Percentiles rank a stretch among this genome's conserved stretches.
Conservation (phyloP, 371 early-diverging fungal genomes). For the Apophysomyces sp. region DNA sequence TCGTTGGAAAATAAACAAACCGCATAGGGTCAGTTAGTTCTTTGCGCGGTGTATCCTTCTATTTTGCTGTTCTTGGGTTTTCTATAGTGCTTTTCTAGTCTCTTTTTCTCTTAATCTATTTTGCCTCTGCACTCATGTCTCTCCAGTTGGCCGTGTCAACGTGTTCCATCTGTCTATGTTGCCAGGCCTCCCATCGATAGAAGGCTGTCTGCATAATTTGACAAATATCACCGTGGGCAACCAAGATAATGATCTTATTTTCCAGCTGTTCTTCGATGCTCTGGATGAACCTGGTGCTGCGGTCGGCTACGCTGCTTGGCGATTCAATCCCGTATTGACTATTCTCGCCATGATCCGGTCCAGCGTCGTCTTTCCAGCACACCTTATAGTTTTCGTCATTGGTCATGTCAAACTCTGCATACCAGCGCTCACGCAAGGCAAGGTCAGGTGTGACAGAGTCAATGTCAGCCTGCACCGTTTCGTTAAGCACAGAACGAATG, state of each 20-base stretch:
- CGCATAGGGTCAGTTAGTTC: background rate
- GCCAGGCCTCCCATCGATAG: constrained; percentile 34
- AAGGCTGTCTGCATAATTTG: constrained; percentile 46
- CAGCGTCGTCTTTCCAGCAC: constrained; percentile 41
- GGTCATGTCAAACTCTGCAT: constrained; percentile 43
- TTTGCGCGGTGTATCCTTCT: background rate
- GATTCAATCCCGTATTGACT: constrained; percentile 32
- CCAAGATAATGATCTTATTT: constrained; percentile 38
- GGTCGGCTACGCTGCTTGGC: constrained; percentile 38
- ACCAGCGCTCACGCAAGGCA: constrained; percentile 43
- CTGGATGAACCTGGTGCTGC: constrained; percentile 39
- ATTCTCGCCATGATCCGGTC: constrained; percentile 44
- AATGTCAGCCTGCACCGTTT: constrained; percentile 14
- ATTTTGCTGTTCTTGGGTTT: too few relatives aligned
- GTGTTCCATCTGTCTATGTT: constrained; percentile 43
- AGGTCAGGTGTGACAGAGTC: constrained; percentile 22
- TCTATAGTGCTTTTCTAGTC: too few relatives aligned
- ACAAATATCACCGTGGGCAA: constrained; percentile 50
- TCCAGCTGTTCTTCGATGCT: constrained; percentile 41
- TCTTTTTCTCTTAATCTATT: background rate
- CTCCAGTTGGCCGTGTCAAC: constrained; percentile 50
- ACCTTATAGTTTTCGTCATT: constrained; percentile 35
- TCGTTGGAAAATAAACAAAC: constrained; percentile 25
- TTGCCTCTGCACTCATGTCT: constrained; percentile 14
- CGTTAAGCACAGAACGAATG: constrained; percentile 28